phyloP scores from a whole-genome alignment of 2,329 filamentous ascomycete genomes.

The Ophiognomonia clavigignenti-juglandacearum region DNA sequence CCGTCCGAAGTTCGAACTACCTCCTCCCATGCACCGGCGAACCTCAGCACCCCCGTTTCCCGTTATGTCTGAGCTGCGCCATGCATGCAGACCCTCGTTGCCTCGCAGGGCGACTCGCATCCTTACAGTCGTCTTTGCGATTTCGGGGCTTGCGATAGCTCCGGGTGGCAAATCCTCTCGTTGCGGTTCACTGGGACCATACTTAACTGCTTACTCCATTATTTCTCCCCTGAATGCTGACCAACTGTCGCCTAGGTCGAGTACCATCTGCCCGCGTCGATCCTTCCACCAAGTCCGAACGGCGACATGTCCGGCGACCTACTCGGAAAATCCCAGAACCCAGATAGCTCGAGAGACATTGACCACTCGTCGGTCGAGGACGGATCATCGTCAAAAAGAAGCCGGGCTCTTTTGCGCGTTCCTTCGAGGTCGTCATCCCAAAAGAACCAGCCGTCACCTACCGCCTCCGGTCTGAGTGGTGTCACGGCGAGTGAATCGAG shows the following conservation, averaged over 20 bases:
- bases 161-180: no score
- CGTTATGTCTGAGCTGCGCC: no score
- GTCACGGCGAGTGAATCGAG: constrained; percentile 53
- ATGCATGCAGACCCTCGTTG: no score
- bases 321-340: constrained; percentile 29
- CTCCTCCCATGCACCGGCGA: not conserved
- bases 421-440: constrained; percentile 60
- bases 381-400: constrained; percentile 40
- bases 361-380: constrained; percentile 37
- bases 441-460: constrained; percentile 54
- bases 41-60: no score
- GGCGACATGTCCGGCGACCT: constrained; percentile 27
- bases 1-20: not conserved
- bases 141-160: not conserved
- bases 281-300: constrained; percentile 9
- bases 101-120: no score
- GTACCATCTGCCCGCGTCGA: constrained; percentile 12
- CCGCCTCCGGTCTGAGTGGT: constrained; percentile 56
- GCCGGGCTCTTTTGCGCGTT: constrained; percentile 49
- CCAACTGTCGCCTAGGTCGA: constrained; percentile 10
- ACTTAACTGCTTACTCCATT: no score
- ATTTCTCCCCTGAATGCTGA: constrained; percentile 8
- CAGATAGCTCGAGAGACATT: constrained; percentile 39
- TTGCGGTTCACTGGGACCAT: no score
- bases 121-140: no score